Evolutionary conservation across 768 basidiomycete genomes (phyloP).

Genomic region (Boletellus sp.): DNA sequence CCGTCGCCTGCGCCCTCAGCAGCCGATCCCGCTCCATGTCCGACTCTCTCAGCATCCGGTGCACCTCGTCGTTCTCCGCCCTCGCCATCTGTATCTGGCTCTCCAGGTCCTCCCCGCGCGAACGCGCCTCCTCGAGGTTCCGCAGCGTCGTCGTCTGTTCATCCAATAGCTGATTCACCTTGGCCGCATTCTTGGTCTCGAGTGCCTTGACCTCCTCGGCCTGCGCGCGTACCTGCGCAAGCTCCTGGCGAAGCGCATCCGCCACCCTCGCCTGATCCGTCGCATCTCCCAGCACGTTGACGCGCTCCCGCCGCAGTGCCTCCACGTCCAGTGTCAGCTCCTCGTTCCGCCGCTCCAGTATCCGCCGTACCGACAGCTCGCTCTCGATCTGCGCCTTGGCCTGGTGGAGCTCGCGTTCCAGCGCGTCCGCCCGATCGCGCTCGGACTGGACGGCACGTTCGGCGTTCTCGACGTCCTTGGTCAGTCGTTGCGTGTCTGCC

Average conservation of each 20-base stretch:
- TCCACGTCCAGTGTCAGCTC: conserved; percentile 57
- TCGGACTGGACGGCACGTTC: conserved; percentile 40
- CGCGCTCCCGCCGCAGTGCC: conserved; percentile 49
- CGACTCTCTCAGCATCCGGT: conserved; percentile 63
- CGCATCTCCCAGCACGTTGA: conserved; percentile 60
- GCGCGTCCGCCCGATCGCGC: conserved; percentile 47
- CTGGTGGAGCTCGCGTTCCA: conserved; percentile 65
- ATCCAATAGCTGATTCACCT: conserved; percentile 62
- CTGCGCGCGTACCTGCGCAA: conserved; percentile 56
- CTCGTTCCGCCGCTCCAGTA: conserved; percentile 60
- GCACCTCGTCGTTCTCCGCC: conserved; percentile 64
- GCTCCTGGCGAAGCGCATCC: conserved; percentile 59
- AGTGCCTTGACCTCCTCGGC: conserved; percentile 66
- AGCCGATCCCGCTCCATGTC: conserved; percentile 76
- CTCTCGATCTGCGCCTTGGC: conserved; percentile 60
- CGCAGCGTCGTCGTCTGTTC: conserved; percentile 72
- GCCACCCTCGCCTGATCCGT: conserved; percentile 60
- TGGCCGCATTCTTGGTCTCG: conserved; percentile 60
- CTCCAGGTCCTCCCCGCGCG: conserved; percentile 72
- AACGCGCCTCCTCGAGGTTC: conserved; percentile 71
- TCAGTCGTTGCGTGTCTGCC: conserved; percentile 54
- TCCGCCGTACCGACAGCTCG: conserved; percentile 56
- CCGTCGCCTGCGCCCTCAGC: conserved; percentile 67
- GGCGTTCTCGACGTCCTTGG: conserved; percentile 39
- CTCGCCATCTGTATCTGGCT: conserved; percentile 67